Base-by-base conservation (phyloP, 2,329 filamentous ascomycete genomes). In the Aspergillus ochraceoroseus region DNA sequence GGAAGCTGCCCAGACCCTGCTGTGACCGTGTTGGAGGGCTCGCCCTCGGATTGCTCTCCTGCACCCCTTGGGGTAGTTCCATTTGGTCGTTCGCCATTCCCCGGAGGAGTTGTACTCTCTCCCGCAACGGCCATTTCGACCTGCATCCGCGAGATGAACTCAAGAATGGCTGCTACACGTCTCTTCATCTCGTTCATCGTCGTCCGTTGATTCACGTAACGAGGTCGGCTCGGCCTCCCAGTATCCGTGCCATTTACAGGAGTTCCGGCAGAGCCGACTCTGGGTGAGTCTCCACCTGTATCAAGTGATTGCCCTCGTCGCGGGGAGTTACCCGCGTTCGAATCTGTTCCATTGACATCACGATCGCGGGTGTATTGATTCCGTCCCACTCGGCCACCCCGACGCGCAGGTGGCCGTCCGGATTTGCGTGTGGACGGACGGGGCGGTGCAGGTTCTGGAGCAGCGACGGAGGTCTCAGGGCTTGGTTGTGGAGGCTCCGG, bases 101-200 rank as follows among this genome's bases (percentile, higher is more conserved):
- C 56, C 51, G 43, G 70, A 57, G 43, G 67, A 54, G 51, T 68
- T 49, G 50, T 68, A 58, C 49, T 72, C 64, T 54, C 71, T 66
- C 72, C 46, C 68, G 65, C 63, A 19, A 77, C 80, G 1, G 86
- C 87, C 65, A 94, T 77, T 57, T 95, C 89, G 5, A 94, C 74
- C 62, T 95, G 88, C 42, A 87, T 90, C 51, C 87, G 80, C 3
- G 85, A 83, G 48, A 95, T 95, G 58, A 90, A 95, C 53, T 92
- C 87, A 44, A 94, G 75, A 59, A 95, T 94, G 13, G 79, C 84
- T 3, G 85, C 79, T 4, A 89, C 87, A 7, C 87, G 82, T 49
- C 85, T 80, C 66, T 85, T 87, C 79, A 94, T 88, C 58, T 95
- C 88, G 44, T 82, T 82, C 81, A 94, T 85, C 18, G 82, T 89